A percentile compares a stretch with the other conserved stretches of the same genome.
phyloP scores from a whole-genome alignment of 352 stramenopile genomes.

The Globisporangium echinulatum region DNA sequence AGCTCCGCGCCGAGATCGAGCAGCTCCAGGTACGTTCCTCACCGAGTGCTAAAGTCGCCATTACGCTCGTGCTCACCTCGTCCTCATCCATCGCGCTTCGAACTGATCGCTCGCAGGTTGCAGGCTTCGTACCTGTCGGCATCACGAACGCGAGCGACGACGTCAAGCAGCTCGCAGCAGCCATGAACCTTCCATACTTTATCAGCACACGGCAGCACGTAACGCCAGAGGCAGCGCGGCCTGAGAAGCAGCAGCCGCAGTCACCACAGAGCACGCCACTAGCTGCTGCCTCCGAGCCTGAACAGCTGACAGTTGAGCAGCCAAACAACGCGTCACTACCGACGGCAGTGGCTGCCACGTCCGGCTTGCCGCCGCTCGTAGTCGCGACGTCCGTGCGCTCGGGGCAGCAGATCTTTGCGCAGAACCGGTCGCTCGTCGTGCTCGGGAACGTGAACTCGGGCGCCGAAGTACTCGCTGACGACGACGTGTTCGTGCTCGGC shows the following conservation, averaged over 20 bases:
- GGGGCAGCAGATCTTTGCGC: conserved; percentile 84
- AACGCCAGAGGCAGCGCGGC: conserved; percentile 1
- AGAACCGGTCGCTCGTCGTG: conserved; percentile 76
- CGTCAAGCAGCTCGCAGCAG: conserved; percentile 59
- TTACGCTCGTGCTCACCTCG: too few species aligned
- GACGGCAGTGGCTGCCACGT: neutral
- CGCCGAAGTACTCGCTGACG: conserved; percentile 83
- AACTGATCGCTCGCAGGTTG: conserved; percentile 12
- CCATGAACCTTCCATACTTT: conserved; percentile 63
- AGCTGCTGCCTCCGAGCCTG: neutral
- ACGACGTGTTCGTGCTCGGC: conserved; percentile 80
- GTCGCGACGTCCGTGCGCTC: conserved; percentile 71
- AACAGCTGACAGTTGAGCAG: neutral
- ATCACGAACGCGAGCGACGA: conserved; percentile 85
- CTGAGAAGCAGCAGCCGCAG: neutral
- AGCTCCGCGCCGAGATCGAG: conserved; percentile 61
- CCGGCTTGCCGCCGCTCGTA: conserved; percentile 40
- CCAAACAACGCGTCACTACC: neutral
- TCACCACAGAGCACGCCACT: neutral
- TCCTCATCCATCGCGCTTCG: too few species aligned
- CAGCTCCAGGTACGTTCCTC: conserved; percentile 36
- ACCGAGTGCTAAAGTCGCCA: neutral
- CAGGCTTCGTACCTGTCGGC: conserved; percentile 58
- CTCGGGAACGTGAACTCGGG: conserved; percentile 84
- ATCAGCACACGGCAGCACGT: conserved; percentile 61